Percentiles rank a stretch among this genome's conserved stretches.
Conservation (phyloP, 2,329 filamentous ascomycete species). For the Paecilomyces sp. region DNA sequence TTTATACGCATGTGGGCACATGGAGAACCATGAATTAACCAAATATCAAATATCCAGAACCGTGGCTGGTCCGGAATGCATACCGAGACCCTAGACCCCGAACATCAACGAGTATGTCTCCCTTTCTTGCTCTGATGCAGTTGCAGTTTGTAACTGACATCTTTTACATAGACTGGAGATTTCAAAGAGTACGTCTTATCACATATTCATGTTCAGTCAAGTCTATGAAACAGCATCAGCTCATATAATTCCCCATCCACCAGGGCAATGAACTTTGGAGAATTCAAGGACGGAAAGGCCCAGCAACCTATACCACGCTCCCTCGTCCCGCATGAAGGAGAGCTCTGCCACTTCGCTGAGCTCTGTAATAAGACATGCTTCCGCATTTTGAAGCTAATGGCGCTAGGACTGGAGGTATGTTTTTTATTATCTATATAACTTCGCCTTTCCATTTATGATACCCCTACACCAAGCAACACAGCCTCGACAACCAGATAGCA, state of each 20-base stretch:
- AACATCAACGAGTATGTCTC: constrained; percentile 61
- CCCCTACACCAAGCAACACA: not conserved
- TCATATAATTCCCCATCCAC: constrained; percentile 2
- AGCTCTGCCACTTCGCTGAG: constrained; percentile 60
- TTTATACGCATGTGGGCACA: not conserved
- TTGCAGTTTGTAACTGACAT: not conserved
- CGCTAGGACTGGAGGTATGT: constrained; percentile 62
- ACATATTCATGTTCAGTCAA: not conserved
- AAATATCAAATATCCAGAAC: constrained; percentile 48
- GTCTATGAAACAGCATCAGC: not conserved
- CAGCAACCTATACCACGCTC: constrained; percentile 69
- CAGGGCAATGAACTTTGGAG: constrained; percentile 87
- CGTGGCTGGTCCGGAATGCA: constrained; percentile 86
- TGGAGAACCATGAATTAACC: not conserved
- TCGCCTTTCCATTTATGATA: not conserved
- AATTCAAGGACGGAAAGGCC: constrained; percentile 61
- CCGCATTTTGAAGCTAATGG: constrained; percentile 68
- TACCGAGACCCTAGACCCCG: constrained; percentile 78
- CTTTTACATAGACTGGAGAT: constrained; percentile 58
- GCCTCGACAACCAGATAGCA: not conserved
- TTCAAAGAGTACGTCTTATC: constrained; percentile 66
- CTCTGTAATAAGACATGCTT: constrained; percentile 67
- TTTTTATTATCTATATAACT: not conserved
- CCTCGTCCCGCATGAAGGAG: constrained; percentile 52
- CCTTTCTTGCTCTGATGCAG: not conserved